Evolutionary conservation across 805 yeast genomes (phyloP), one percentile per base, ranked within the genome.

Genomic region (Ogataea paraovalis): DNA sequence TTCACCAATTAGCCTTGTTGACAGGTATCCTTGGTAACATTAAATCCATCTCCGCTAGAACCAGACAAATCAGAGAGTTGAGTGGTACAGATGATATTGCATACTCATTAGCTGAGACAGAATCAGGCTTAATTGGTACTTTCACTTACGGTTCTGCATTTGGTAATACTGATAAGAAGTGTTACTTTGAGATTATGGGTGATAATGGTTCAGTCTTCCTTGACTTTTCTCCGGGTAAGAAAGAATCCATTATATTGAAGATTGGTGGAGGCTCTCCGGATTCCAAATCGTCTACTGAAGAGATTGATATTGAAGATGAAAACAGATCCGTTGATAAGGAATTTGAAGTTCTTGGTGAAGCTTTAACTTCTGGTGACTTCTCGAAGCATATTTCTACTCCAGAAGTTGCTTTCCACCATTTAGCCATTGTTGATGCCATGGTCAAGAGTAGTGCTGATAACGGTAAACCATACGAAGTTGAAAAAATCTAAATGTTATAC

Each of bases 361-460:
- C 64, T 25, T 45, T 68, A 13, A 45, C 43, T 5, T 47, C 59
- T 9, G 53, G 56, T 10, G 62, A 65, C 46, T 54, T 49, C 19
- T 45, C 59, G 9, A 44, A 41, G 22, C 46, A 63, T 19, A 38
- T 57, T 13, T 50, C 66, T 38, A 74, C 82, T n/a, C 96, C 96
- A 22, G 84, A 79, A 53, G 76, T 73, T 52, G 89, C 95, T 5
- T 91, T 86, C 82, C 97, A 91, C 67, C 98, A 92, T 67, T 79
- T 91, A 65, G 96, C 97, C 6, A 78, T 88, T 56, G 80, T 92
- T 48, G 96, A 80, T 47, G 98, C 97, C 23, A 86, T 87, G 50
- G 68, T 92, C 33, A 83, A 85, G 54, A 83, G 94, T 49, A 79
- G 88, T 34, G 56, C 69, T 16, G 66, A 74, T 30, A 70, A 74